A percentile compares a stretch with the other conserved stretches of the same genome.
phyloP scores from a whole-genome alignment of 768 basidiomycete species.

The Lactarius indigo region DNA sequence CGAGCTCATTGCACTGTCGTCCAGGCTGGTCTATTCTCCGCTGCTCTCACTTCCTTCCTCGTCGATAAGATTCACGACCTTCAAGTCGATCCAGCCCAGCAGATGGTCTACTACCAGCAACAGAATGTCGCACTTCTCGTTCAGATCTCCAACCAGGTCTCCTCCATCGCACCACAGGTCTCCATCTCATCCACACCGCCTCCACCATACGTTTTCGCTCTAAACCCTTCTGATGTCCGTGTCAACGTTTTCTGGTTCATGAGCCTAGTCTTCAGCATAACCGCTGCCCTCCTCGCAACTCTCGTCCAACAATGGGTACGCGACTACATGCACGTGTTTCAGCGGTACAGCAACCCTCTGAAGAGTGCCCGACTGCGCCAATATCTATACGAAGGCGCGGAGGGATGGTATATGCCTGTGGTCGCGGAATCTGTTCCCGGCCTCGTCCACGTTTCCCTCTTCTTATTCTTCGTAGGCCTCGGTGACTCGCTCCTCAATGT shows the following conservation, averaged over 20 bases:
- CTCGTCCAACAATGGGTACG: no score
- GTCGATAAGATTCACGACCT: constrained; percentile 7
- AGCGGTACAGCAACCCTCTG: no score
- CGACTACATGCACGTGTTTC: no score
- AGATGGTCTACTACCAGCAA: background rate
- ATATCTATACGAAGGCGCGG: constrained; percentile 36
- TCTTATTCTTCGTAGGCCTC: constrained; percentile 50
- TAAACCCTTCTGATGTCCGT: constrained; percentile 35
- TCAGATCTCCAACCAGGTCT: constrained; percentile 8
- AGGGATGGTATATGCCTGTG: constrained; percentile 38
- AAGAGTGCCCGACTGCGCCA: no score
- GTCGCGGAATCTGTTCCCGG: constrained; percentile 44
- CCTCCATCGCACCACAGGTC: background rate
- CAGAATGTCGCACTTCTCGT: constrained; percentile 10
- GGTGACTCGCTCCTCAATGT: constrained; percentile 40
- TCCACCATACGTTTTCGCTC: constrained; percentile 7
- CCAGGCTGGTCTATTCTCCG: constrained; percentile 17
- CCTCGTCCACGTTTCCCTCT: constrained; percentile 47
- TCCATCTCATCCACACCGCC: background rate
- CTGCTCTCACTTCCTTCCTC: constrained; percentile 10
- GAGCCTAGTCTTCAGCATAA: constrained; percentile 37
- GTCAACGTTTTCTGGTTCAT: constrained; percentile 43
- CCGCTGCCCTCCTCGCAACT: constrained; percentile 41
- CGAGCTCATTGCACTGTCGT: background rate
- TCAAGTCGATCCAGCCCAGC: constrained; percentile 6